Conservation (phyloP, 2,329 filamentous ascomycete genomes). For the Eutypa lata region DNA sequence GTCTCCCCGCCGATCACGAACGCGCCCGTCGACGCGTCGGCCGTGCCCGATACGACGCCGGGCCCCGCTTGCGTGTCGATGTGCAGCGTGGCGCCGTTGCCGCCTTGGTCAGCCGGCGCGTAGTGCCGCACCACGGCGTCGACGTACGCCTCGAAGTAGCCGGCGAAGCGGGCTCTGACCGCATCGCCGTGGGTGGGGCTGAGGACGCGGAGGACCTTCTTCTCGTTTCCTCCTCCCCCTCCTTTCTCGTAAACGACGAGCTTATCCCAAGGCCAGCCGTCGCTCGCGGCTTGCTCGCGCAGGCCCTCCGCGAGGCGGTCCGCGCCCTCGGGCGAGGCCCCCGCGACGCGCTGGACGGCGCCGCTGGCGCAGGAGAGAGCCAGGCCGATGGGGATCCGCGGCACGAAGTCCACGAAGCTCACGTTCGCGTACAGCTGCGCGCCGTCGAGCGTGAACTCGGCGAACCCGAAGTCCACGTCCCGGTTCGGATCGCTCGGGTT, state of each 20-base stretch:
- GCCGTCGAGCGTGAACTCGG: slow-evolving; percentile 58
- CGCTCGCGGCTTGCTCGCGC: slow-evolving; percentile 40
- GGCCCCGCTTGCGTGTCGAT: slow-evolving; percentile 64
- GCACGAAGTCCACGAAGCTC: slow-evolving; percentile 64
- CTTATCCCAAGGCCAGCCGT: slow-evolving; percentile 60
- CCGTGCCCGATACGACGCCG: slow-evolving; percentile 51
- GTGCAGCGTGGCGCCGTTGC: slow-evolving; percentile 34
- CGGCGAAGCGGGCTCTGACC: slow-evolving; percentile 40
- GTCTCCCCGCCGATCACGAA: slow-evolving; percentile 34
- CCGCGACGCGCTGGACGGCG: slow-evolving; percentile 49
- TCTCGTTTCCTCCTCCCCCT: no score
- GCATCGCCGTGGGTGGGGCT: slow-evolving; percentile 42
- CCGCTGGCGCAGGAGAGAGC: slow-evolving; percentile 42
- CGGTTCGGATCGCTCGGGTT: slow-evolving; percentile 58
- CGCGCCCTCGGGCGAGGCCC: slow-evolving; percentile 57
- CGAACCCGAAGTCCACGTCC: slow-evolving; percentile 52
- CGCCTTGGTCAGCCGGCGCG: slow-evolving; percentile 21
- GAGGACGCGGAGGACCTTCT: slow-evolving; percentile 36
- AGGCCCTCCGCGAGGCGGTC: slow-evolving; percentile 52
- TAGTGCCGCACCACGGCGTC: slow-evolving; percentile 38
- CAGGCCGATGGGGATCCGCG: slow-evolving; percentile 51
- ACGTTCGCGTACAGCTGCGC: slow-evolving; percentile 61
- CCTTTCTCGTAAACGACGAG: slow-evolving; percentile 39
- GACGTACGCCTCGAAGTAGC: slow-evolving; percentile 42
- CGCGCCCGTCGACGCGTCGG: slow-evolving; percentile 36